A percentile compares a stretch with the other conserved stretches of the same genome.
Evolutionary conservation across 1,139 yeast genomes (phyloP).

Genomic region (Magnusiomyces fungicola): DNA sequence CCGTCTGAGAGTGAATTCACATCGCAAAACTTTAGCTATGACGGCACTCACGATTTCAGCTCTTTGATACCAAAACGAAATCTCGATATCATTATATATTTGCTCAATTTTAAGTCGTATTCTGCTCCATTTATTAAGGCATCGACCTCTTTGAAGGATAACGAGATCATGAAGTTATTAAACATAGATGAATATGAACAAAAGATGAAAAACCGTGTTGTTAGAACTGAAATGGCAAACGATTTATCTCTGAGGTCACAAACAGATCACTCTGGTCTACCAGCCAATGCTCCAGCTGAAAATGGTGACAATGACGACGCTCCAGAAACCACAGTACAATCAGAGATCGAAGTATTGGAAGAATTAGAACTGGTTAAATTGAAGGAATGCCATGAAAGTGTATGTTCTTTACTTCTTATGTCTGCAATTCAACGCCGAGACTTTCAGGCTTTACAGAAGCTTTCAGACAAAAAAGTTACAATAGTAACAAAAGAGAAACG

Average conservation of each 20-base stretch:
- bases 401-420: background rate
- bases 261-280: too few species aligned
- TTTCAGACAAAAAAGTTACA: background rate
- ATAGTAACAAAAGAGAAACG: background rate
- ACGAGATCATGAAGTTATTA: background rate
- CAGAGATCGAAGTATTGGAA: background rate
- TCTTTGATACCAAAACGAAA: background rate
- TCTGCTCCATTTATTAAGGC: background rate
- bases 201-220: too few species aligned
- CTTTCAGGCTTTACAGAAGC: background rate
- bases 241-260: too few species aligned
- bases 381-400: background rate
- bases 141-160: background rate
- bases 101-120: background rate
- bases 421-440: background rate
- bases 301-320: background rate
- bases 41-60: background rate
- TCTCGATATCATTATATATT: background rate
- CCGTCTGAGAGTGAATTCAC: background rate
- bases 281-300: too few species aligned
- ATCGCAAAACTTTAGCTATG: too few species aligned
- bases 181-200: background rate
- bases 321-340: background rate
- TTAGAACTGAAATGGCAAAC: too few species aligned
- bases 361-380: background rate